Conservation (phyloP, 1,284 basidiomycete genomes). For the Papiliotrema flavescens region DNA sequence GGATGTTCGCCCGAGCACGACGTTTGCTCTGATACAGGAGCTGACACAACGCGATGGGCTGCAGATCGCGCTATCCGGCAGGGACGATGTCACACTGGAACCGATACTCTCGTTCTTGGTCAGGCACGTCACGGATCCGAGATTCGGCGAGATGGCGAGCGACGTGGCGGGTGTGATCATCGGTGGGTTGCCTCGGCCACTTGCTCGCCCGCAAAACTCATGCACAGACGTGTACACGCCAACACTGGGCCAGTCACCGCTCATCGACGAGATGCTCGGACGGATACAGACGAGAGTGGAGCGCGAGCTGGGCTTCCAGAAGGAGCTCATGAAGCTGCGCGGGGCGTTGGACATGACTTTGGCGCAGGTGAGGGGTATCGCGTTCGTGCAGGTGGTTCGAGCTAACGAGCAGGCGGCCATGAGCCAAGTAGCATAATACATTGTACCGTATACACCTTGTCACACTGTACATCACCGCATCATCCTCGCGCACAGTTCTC, state of each 20-base stretch:
- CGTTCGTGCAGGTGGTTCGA: background rate
- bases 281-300: constrained; percentile 77
- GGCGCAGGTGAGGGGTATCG: constrained; percentile 45
- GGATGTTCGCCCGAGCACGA: constrained; percentile 67
- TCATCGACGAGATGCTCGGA: constrained; percentile 83
- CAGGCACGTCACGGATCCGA: constrained; percentile 81
- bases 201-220: background rate
- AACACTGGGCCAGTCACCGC: constrained; percentile 86
- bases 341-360: constrained; percentile 93
- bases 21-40: constrained; percentile 91
- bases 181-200: constrained; percentile 56
- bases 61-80: constrained; percentile 75
- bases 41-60: constrained; percentile 89
- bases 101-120: constrained; percentile 81
- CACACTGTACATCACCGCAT: no score
- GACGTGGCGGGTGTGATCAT: constrained; percentile 79
- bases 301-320: constrained; percentile 86
- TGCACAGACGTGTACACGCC: constrained; percentile 80
- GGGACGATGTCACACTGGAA: constrained; percentile 92
- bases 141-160: constrained; percentile 83
- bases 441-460: no score
- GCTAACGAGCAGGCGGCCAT: constrained; percentile 11
- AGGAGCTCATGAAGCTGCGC: constrained; percentile 74
- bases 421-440: constrained; percentile 10
- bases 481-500: no score